A percentile compares a stretch with the other conserved stretches of the same genome.
Conservation (phyloP, 306 rosid genomes). For the Astragalus membranaceus region DNA sequence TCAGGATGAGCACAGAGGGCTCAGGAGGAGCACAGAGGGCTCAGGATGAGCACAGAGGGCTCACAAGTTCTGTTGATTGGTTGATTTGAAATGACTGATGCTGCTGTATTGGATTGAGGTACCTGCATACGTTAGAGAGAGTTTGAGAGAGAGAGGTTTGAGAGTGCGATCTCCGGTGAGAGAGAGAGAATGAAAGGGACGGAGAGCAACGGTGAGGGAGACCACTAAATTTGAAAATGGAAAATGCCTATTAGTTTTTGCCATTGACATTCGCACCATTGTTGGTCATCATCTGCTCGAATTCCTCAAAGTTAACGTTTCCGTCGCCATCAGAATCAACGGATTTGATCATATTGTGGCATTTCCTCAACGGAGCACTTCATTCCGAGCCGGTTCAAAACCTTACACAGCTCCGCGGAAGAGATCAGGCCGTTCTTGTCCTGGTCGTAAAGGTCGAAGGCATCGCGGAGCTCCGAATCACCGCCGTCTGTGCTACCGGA, state of each 20-base stretch:
- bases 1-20: too few species aligned
- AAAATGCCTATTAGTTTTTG: background rate
- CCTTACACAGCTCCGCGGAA: conserved; percentile 51
- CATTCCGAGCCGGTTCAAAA: conserved; percentile 65
- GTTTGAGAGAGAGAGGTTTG: background rate
- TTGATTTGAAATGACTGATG: too few species aligned
- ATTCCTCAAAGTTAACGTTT: conserved; percentile 75
- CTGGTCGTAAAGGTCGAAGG: conserved; percentile 81
- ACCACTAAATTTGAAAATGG: background rate
- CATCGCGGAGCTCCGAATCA: conserved; percentile 58
- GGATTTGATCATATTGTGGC: conserved; percentile 61
- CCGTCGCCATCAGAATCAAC: conserved; percentile 89
- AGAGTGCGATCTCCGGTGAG: too few species aligned
- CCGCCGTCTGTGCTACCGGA: conserved; percentile 40
- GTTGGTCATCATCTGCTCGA: conserved; percentile 70
- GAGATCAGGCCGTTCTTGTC: conserved; percentile 85
- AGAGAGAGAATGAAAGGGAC: too few species aligned
- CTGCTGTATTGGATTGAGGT: too few species aligned
- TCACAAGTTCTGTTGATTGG: too few species aligned
- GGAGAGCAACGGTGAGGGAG: background rate
- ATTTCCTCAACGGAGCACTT: conserved; percentile 53
- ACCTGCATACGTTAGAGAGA: too few species aligned
- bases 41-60: too few species aligned
- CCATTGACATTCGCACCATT: conserved; percentile 10
- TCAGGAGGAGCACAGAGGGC: too few species aligned